phyloP scores from a whole-genome alignment of 2,329 filamentous ascomycete genomes.

The Diaporthe citrichinensis region DNA sequence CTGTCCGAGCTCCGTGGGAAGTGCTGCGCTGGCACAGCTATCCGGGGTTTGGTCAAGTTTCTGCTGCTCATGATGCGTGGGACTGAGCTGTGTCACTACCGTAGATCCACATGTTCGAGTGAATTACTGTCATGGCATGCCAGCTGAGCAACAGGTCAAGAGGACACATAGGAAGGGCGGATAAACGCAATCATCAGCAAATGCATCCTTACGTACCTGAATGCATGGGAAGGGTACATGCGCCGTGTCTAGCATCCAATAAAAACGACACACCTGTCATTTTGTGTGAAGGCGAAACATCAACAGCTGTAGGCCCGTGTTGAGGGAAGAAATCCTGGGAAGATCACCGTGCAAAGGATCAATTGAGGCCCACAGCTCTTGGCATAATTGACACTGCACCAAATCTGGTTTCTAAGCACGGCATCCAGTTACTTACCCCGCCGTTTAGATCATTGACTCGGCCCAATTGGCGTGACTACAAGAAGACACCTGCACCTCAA shows the following conservation, averaged over 20 bases:
- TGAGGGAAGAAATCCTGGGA: neutral
- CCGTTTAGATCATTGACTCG: neutral
- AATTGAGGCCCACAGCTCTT: conserved; percentile 19
- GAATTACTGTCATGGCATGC: neutral
- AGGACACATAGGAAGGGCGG: neutral
- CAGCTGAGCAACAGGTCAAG: neutral
- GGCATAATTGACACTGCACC: neutral
- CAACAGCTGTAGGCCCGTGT: too few relatives aligned
- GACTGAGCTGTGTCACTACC: neutral
- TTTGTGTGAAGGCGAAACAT: neutral
- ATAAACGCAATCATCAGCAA: neutral
- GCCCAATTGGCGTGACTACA: neutral
- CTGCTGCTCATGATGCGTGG: neutral
- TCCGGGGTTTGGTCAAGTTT: neutral
- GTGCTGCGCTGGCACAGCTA: neutral
- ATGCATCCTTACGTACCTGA: neutral
- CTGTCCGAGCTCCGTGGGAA: neutral
- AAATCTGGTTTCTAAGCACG: neutral
- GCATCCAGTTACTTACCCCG: conserved; percentile 8
- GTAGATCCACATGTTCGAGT: neutral
- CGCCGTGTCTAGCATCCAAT: neutral
- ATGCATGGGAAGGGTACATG: neutral
- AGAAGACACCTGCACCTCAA: neutral
- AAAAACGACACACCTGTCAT: neutral
- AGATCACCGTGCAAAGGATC: neutral